These are phyloP conservation scores for Austropuccinia psidii DNA, from an alignment of 1,284 basidiomycete genomes.

Conservation along the genomic window DNA sequence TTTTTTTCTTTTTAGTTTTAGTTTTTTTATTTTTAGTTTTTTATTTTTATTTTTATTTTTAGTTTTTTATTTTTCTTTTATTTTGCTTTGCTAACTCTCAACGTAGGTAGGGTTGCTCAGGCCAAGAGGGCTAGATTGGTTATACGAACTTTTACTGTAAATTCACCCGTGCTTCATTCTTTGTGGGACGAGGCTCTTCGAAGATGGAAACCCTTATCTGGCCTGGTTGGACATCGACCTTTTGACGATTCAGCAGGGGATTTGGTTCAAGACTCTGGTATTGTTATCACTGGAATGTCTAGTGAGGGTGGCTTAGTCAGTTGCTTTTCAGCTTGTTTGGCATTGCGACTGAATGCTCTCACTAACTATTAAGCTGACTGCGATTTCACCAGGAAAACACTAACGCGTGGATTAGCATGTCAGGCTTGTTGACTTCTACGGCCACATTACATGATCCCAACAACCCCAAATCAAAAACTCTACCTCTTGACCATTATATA, in stretches of 20 bases:
- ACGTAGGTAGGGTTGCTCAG: conserved; percentile 34
- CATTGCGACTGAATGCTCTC: background rate
- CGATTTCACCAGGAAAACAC: conserved; percentile 26
- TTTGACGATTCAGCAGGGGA: conserved; percentile 32
- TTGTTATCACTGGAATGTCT: conserved; percentile 13
- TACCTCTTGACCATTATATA: conserved; percentile 16
- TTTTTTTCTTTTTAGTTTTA: background rate
- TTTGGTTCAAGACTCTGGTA: background rate
- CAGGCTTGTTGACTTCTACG: conserved; percentile 29
- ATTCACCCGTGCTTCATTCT: conserved; percentile 23
- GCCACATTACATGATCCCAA: conserved; percentile 19
- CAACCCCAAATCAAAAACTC: background rate
- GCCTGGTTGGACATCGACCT: conserved; percentile 31
- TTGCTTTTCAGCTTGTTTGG: background rate
- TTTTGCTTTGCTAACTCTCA: no score
- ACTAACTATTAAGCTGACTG: background rate
- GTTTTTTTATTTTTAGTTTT: background rate
- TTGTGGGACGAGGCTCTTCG: conserved; percentile 35
- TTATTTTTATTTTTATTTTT: background rate
- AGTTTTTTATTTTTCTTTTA: background rate
- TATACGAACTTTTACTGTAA: conserved; percentile 17
- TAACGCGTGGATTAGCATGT: conserved; percentile 36
- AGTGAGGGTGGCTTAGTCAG: conserved; percentile 29
- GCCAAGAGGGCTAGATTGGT: conserved; percentile 34
- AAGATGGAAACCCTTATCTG: conserved; percentile 26